Base-by-base conservation (phyloP, 371 early-diverging fungal genomes). In the Rhizopus microsporus region DNA sequence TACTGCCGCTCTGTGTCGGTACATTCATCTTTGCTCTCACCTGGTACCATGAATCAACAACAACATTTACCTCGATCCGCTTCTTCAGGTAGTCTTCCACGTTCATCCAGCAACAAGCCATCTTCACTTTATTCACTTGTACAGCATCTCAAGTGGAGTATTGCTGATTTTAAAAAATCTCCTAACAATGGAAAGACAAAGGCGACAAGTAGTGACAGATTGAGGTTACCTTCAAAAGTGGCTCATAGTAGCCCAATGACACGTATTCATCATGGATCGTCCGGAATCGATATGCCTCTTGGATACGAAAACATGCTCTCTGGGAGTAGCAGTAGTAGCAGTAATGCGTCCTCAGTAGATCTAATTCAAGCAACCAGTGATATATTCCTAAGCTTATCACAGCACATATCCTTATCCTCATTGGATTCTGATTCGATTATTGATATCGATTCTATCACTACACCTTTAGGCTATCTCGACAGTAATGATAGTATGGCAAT, bases 11-110 rank as follows among this genome's bases (percentile, higher is more conserved):
- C 46, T 29, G 15, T 37, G 2, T 13, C 38, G 13, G 13, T 13
- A 0, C 38, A 37, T 37, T 5, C 29, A 29, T 23, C 89, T 4
- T 78, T 89, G 0, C 69, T 91, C 29, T 64, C 74, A 13, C 87
- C 88, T 3, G 86, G 86, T 9, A 78, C 84, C 7, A 75, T 84
- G 5, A 88, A 90, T 53, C 89, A 91, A 17, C 17, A 29, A 16
- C 46, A 46, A 12, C 29, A 23, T 9, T 8, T 46, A 7, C 46
- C 46, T 5, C 17, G 29, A 15, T 9, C 46, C 29, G 46, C 29
- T 23, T 46, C 46, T 23, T 23, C 23, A 23, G 23, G 23, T 23
- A 23, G 23, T 23, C 23, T 23, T 23, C 23, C 23, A 23, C 23
- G 23, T 23, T 23, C 23, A 23, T 23, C 23, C 23, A 23, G 2